A percentile compares a stretch with the other conserved stretches of the same genome.
Conservation (phyloP, 495 filamentous ascomycete species). For the Penicillium salamii region DNA sequence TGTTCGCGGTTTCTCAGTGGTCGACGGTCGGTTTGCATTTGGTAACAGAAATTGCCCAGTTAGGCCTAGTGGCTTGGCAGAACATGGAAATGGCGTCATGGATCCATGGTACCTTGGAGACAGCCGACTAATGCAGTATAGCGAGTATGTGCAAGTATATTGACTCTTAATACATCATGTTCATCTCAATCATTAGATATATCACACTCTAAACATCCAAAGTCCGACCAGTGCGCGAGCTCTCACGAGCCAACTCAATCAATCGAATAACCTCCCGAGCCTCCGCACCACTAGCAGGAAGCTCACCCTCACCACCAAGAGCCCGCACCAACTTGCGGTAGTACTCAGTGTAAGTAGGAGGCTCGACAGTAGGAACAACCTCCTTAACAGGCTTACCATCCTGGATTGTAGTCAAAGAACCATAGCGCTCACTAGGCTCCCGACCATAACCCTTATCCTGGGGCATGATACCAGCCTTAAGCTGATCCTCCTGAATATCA, state of each 20-base stretch:
- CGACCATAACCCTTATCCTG: constrained; percentile 63
- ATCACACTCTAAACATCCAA: constrained; percentile 53
- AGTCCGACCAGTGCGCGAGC: constrained; percentile 61
- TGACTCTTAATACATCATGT: too few species aligned
- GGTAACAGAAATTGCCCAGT: constrained; percentile 40
- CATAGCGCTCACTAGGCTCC: constrained; percentile 56
- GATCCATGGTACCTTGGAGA: too few species aligned
- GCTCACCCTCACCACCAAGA: constrained; percentile 56
- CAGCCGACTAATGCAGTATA: too few species aligned
- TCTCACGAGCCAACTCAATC: constrained; percentile 70
- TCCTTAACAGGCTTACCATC: constrained; percentile 41
- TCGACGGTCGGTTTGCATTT: constrained; percentile 26
- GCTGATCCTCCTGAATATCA: constrained; percentile 79
- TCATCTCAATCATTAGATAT: constrained; percentile 6
- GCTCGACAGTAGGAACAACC: constrained; percentile 58
- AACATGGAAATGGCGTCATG: constrained; percentile 1
- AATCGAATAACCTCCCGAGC: constrained; percentile 70
- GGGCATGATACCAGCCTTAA: constrained; percentile 65
- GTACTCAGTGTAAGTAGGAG: constrained; percentile 69
- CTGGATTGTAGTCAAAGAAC: constrained; percentile 46
- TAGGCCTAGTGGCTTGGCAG: constrained; percentile 9
- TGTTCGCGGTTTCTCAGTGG: too few species aligned
- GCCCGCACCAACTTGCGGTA: constrained; percentile 70
- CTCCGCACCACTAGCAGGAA: constrained; percentile 70
- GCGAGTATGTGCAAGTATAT: too few species aligned